Percentiles rank a stretch among this genome's conserved stretches.
Evolutionary conservation across 2,329 filamentous ascomycete genomes (phyloP).

Genomic region (Coniochaeta sp.): DNA sequence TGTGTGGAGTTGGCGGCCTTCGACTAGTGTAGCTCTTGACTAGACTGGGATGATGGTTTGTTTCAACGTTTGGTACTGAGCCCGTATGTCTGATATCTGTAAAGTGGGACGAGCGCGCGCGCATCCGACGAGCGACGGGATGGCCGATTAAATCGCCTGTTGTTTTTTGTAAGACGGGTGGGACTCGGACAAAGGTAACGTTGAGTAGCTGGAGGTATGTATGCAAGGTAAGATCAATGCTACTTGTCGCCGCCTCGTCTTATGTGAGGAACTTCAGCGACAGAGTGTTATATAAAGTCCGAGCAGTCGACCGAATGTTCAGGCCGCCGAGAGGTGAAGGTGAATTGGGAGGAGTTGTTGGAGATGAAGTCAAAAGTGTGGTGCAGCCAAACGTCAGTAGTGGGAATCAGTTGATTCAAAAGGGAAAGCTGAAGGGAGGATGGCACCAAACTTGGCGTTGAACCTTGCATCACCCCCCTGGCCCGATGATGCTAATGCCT

Average conservation of each 20-base stretch:
- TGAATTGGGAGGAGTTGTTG: not conserved
- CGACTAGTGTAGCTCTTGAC: not conserved
- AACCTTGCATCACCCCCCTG: conserved; percentile 15
- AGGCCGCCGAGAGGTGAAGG: not conserved
- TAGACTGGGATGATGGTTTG: not conserved
- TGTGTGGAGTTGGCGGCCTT: not conserved
- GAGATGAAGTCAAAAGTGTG: not conserved
- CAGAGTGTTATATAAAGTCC: not conserved
- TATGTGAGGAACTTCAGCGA: not conserved
- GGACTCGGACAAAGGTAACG: not conserved
- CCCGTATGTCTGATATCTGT: not conserved
- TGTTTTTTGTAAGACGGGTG: not conserved
- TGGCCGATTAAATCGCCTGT: conserved; percentile 1
- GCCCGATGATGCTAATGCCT: conserved; percentile 19
- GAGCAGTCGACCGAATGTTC: not conserved
- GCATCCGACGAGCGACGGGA: not conserved
- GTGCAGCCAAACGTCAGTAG: not conserved
- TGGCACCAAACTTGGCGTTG: conserved; percentile 12
- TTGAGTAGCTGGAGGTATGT: not conserved
- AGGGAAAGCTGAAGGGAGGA: conserved; percentile 4
- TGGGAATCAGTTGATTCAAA: conserved; percentile 4
- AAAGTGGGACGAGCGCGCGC: conserved; percentile 1
- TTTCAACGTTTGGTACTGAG: conserved; percentile 1
- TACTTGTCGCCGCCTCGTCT: not conserved
- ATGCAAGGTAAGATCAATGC: not conserved